Percentiles rank a stretch among this genome's conserved stretches.
Evolutionary conservation across 768 basidiomycete genomes (phyloP).

Genomic region (Glaciozyma antarctica): DNA sequence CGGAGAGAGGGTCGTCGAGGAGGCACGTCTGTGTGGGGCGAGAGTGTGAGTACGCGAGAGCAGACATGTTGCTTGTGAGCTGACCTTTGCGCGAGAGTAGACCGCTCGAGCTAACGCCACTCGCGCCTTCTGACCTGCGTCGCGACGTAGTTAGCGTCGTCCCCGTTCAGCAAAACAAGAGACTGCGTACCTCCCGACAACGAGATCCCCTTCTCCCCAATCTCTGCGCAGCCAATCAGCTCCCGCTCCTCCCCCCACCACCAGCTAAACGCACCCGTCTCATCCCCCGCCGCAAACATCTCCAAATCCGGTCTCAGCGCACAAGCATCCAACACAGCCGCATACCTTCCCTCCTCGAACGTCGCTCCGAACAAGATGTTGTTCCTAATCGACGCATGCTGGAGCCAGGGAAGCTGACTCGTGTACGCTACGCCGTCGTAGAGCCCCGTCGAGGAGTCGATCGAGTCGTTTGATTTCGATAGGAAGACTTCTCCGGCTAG

Average conservation of each 20-base stretch:
- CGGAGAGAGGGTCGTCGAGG: conserved; percentile 33
- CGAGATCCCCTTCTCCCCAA: conserved; percentile 33
- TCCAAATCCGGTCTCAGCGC: conserved; percentile 61
- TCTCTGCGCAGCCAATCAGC: conserved; percentile 5
- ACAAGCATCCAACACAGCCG: conserved; percentile 62
- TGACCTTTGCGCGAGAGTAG: conserved; percentile 65
- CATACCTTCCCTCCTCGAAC: conserved; percentile 57
- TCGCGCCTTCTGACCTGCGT: conserved; percentile 27
- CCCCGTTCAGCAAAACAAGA: neutral
- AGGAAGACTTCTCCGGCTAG: conserved; percentile 27
- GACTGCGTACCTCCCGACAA: conserved; percentile 21
- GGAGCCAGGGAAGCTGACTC: conserved; percentile 58
- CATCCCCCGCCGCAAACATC: conserved; percentile 61
- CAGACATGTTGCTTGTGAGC: conserved; percentile 32
- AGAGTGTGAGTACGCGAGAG: neutral
- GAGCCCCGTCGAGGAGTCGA: conserved; percentile 43
- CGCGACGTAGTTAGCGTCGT: neutral
- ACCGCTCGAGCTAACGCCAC: conserved; percentile 76
- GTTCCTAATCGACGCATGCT: conserved; percentile 69
- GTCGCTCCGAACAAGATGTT: conserved; percentile 63
- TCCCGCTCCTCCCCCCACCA: neutral
- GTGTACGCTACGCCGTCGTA: conserved; percentile 59
- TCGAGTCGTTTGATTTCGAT: conserved; percentile 7
- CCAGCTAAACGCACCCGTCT: conserved; percentile 43
- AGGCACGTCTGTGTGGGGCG: conserved; percentile 41